phyloP scores from a whole-genome alignment of 345 rosid genomes.

The Citrus sinensis region DVS_A1.0 CM039162.1:24066501-24067000 shows the following conservation, averaged over 20 bases:
- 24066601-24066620: constrained; percentile 51
- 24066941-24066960: neutral
- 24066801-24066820: neutral
- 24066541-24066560: constrained; percentile 61
- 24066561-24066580: constrained; percentile 87
- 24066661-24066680: constrained; percentile 48
- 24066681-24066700: constrained; percentile 43
- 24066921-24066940: neutral
- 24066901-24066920: neutral
- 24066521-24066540: constrained; percentile 71
- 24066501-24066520: constrained; percentile 49
- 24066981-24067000: neutral
- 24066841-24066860: neutral
- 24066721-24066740: constrained; percentile 28
- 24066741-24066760: constrained; percentile 14
- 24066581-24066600: constrained; percentile 68
- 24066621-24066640: constrained; percentile 77
- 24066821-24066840: neutral
- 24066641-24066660: constrained; percentile 84
- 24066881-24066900: neutral
- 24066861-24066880: too few relatives aligned
- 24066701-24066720: constrained; percentile 31
- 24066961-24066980: neutral
- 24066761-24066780: neutral
- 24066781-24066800: neutral